Evolutionary conservation across 306 rosid species (phyloP), one percentile per base, ranked within the genome.

Genomic region (Rosa chinensis): DNA sequence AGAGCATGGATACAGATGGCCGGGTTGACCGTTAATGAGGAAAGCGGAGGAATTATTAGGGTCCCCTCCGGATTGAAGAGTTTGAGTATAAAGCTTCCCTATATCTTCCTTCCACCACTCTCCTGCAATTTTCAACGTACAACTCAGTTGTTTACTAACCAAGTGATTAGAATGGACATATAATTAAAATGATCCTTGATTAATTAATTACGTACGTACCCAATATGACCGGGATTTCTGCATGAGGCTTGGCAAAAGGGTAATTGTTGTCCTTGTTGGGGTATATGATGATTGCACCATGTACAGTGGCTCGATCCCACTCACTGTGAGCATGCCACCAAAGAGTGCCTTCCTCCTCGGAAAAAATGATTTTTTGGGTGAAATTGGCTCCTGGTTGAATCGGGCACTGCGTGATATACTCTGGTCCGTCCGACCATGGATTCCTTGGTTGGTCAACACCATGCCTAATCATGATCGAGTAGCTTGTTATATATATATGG

Each of bases 271-370:
- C 50, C 16, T 52, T 56, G 73, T 75, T 70, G 8, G 96, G 93
- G 76, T 79, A 72, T 8, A 90, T 37, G 39, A 84, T 14, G 43
- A 90, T 84, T 50, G 87, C 82, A 0, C 92, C 92, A 49, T 88
- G 87, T 67, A 83, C 92, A 1, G 91, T 90, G 48, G 91, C 92
- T 62, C 92, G 77, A 16, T 75, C 73, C 92, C 95, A 90, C 3
- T 76, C 86, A 37, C 86, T 87, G 20, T 90, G 94, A 74, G 90
- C 90, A 77, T 90, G 91, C 95, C 95, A 90, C 95, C 91, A 90
- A 4, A 90, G 5, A 35, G 95, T 87, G 2, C 94, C 92, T 71
- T 80, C 89, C 61, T 87, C 92, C 0, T 5, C 20, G 9, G 95
- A 75, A 21, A 87, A 78, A 6, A 79, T 37, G 20, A 90, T 14